Conservation (phyloP, 2,329 filamentous ascomycete genomes). For the Magnaporthales sp. region DNA sequence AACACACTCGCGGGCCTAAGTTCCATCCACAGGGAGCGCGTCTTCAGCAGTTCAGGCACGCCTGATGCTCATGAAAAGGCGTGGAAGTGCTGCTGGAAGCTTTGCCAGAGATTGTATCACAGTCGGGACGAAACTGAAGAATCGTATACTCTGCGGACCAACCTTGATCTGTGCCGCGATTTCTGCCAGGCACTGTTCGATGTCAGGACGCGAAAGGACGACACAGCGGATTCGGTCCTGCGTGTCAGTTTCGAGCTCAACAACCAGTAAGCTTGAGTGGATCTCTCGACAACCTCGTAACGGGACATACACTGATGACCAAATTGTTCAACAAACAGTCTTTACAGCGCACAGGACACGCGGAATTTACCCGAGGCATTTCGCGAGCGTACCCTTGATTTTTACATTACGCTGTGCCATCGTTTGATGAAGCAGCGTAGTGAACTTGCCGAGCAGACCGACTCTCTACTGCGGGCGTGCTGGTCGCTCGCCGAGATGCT, state of each 20-base stretch:
- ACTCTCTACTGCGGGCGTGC: constrained; percentile 74
- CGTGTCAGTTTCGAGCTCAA: constrained; percentile 92
- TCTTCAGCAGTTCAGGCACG: constrained; percentile 66
- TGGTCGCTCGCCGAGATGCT: constrained; percentile 91
- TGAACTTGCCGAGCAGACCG: constrained; percentile 70
- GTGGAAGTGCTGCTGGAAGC: constrained; percentile 89
- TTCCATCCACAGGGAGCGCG: constrained; percentile 70
- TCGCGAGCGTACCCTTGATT: constrained; percentile 81
- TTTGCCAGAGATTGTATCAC: constrained; percentile 84
- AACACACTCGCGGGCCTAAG: constrained; percentile 83
- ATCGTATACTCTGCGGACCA: constrained; percentile 59
- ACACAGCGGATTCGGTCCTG: constrained; percentile 74
- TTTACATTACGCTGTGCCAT: constrained; percentile 90
- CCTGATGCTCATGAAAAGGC: constrained; percentile 77
- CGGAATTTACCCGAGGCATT: constrained; percentile 77
- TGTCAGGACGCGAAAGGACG: constrained; percentile 67
- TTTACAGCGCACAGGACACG: constrained; percentile 83
- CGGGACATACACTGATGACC: constrained; percentile 4
- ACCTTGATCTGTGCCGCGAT: constrained; percentile 79
- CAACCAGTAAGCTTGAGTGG: constrained; percentile 56
- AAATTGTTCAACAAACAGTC: constrained; percentile 30
- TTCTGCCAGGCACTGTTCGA: constrained; percentile 92
- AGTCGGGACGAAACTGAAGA: constrained; percentile 64
- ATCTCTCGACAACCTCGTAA: neutral
- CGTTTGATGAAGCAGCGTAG: constrained; percentile 91